A percentile compares a stretch with the other conserved stretches of the same genome.
phyloP scores from a whole-genome alignment of 495 filamentous ascomycete genomes.

The Penicillium crystallinum region DNA sequence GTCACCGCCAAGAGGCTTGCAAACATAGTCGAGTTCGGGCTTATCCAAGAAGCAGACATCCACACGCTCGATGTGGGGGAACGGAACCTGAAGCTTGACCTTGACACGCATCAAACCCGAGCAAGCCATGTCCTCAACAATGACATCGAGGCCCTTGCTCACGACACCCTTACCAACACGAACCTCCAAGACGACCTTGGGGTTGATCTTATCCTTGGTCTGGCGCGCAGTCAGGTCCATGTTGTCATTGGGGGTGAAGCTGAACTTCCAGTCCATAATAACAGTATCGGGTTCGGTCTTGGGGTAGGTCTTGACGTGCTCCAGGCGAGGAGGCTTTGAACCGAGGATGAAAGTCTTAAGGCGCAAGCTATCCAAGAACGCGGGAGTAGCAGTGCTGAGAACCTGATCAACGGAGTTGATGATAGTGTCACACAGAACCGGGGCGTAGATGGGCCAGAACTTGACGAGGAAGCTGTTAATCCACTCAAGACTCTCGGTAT shows the following conservation, averaged over 20 bases:
- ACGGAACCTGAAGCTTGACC: conserved; percentile 91
- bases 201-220: conserved; percentile 90
- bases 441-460: conserved; percentile 98
- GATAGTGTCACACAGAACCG: conserved; percentile 85
- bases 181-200: conserved; percentile 91
- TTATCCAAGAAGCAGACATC: conserved; percentile 81
- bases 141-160: conserved; percentile 93
- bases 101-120: conserved; percentile 93
- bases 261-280: conserved; percentile 99
- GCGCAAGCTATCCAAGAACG: conserved; percentile 87
- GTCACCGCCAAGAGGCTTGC: conserved; percentile 95
- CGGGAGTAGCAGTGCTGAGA: conserved; percentile 81
- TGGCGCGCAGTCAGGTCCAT: conserved; percentile 87
- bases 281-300: conserved; percentile 93
- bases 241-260: conserved; percentile 93
- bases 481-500: conserved; percentile 94
- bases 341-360: conserved; percentile 89
- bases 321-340: conserved; percentile 89
- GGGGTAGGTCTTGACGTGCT: conserved; percentile 96
- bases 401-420: conserved; percentile 94
- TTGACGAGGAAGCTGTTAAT: conserved; percentile 98
- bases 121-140: conserved; percentile 96
- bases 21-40: conserved; percentile 86
- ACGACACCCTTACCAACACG: conserved; percentile 90
- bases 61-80: conserved; percentile 88